Evolutionary conservation across 768 basidiomycete species (phyloP), one percentile per base, ranked within the genome.

Genomic region (Trametes cubensis): DNA sequence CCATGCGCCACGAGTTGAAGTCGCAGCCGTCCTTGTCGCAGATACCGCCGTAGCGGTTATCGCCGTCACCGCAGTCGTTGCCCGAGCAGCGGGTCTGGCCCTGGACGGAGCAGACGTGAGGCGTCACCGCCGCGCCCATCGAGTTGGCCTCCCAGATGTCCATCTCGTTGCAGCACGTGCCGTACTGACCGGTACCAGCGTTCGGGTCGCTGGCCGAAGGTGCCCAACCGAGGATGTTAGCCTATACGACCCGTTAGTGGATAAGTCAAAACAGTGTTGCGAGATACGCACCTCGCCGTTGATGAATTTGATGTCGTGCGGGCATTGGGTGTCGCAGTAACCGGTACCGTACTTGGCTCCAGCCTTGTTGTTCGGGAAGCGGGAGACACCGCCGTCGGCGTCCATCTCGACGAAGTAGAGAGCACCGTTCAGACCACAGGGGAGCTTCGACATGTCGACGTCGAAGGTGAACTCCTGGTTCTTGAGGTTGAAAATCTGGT

Each of bases 1-100:
- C 82, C 79, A 81, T 77, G 68, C 83, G 82, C 79, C 69, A 85
- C 38, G 83, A 81, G 80, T 84, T 85, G 79, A 83, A 85, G 67
- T 84, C 83, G 71, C 83, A 85, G 40, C 83, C 83, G 60, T 81
- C 81, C 63, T 76, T 75, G 72, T 85, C 83, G 72, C 83, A 85
- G 40, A 80, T 69, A 51, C 78, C 78, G 62, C 66, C 71, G 70
- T 79, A 76, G 59, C 81, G 72, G 71, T 74, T 68, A 64, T 64
- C 50, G 54, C 58, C 62, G 23, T 58, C 55, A 30, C 59, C 66
- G 63, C 81, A 82, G 40, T 74, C 71, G 55, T 68, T 73, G 39
- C 80, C 80, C 18, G 66, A 62, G 78, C 83, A 85, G 59, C 70
- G 71, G 26, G 73, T 74, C 64, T 75, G 76, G 34, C 77, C 79